phyloP scores from a whole-genome alignment of 2,329 filamentous ascomycete genomes.

The Fusarium robinianum region DNA sequence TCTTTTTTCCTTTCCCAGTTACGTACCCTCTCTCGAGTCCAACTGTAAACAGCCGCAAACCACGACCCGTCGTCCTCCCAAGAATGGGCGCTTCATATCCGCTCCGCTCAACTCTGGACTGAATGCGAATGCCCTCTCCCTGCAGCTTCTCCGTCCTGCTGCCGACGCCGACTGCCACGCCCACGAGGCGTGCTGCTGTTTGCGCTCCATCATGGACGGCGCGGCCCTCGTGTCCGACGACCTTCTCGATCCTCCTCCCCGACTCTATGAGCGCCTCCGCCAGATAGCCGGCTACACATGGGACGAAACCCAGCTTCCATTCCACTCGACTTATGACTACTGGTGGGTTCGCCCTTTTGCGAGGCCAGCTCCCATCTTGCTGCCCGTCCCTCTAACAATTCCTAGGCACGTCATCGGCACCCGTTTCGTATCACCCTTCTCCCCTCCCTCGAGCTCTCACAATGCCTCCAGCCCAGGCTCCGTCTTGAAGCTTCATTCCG shows the following conservation, averaged over 20 bases:
- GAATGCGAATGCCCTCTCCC: slow-evolving; percentile 35
- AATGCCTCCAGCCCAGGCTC: slow-evolving; percentile 51
- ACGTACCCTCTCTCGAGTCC: too few relatives aligned
- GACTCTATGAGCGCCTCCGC: slow-evolving; percentile 72
- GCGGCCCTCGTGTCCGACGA: slow-evolving; percentile 56
- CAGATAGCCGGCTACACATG: slow-evolving; percentile 77
- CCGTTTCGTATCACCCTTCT: slow-evolving; percentile 58
- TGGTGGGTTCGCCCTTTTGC: slow-evolving; percentile 59
- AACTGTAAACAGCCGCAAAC: slow-evolving; percentile 9
- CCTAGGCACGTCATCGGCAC: slow-evolving; percentile 69
- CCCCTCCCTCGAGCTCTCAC: slow-evolving; percentile 52
- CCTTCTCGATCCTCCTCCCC: slow-evolving; percentile 65
- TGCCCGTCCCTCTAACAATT: slow-evolving; percentile 15
- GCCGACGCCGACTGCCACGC: slow-evolving; percentile 26
- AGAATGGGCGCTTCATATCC: slow-evolving; percentile 42
- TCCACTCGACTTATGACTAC: slow-evolving; percentile 80
- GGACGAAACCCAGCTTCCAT: slow-evolving; percentile 66
- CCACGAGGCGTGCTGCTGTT: slow-evolving; percentile 30
- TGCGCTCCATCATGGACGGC: slow-evolving; percentile 55
- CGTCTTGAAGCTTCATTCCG: slow-evolving; percentile 48
- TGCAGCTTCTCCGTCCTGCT: slow-evolving; percentile 25
- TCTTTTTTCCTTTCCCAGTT: too few relatives aligned
- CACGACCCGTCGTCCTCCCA: slow-evolving; percentile 30
- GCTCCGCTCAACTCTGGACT: slow-evolving; percentile 35
- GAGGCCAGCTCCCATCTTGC: neutral